A percentile compares a stretch with the other conserved stretches of the same genome.
These are phyloP conservation scores for Debaryomyces subglobosus DNA, from an alignment of 1,139 yeast species.

Conservation along the genomic window DNA sequence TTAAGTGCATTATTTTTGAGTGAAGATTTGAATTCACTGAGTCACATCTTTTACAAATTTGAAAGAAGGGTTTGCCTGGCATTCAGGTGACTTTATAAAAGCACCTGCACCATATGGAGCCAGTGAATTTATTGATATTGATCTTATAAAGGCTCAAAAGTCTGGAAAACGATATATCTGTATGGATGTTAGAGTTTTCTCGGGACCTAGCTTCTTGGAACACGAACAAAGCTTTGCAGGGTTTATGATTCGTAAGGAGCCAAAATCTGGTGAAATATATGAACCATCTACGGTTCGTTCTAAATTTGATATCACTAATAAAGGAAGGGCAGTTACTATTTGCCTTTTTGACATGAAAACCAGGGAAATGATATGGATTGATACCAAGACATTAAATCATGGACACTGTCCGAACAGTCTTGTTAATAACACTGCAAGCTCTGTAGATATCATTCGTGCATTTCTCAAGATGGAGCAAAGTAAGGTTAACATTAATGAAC, in stretches of 20 bases:
- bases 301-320: slow-evolving; percentile 13
- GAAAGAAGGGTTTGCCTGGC: slow-evolving; percentile 8
- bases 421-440: not conserved
- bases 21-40: slow-evolving; percentile 7
- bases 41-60: slow-evolving; percentile 7
- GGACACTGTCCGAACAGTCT: not conserved
- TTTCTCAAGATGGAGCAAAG: slow-evolving; percentile 1
- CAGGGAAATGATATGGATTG: slow-evolving; percentile 14
- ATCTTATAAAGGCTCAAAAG: slow-evolving; percentile 8
- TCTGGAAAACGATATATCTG: slow-evolving; percentile 12
- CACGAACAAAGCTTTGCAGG: slow-evolving; percentile 16
- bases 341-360: slow-evolving; percentile 14
- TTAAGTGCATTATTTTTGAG: slow-evolving; percentile 11
- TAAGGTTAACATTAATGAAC: slow-evolving; percentile 7
- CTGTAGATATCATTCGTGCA: not conserved
- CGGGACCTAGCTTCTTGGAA: not conserved
- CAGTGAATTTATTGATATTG: slow-evolving; percentile 15
- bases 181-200: slow-evolving; percentile 13
- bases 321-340: not conserved
- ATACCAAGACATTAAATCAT: not conserved
- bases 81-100: slow-evolving; percentile 16
- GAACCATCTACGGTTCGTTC: slow-evolving; percentile 14
- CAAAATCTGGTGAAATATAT: slow-evolving; percentile 12
- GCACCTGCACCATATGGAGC: slow-evolving; percentile 17
- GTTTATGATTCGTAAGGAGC: slow-evolving; percentile 12